Evolutionary conservation across 2,329 filamentous ascomycete species (phyloP).

Genomic region (Orbilia oligospora): DNA sequence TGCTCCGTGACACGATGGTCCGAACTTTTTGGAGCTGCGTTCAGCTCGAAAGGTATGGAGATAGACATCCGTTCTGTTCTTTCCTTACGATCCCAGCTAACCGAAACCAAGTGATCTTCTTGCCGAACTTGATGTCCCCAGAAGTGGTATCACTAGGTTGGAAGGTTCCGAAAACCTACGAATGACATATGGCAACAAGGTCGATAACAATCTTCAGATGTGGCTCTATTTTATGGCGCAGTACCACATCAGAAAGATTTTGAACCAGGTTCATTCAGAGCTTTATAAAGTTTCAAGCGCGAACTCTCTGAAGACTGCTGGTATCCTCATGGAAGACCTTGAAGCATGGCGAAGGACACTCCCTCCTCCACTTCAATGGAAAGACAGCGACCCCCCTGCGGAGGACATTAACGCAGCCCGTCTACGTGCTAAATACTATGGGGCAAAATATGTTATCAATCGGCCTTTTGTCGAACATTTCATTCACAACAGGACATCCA

Average conservation of each 20-base stretch:
- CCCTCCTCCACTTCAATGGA: slow-evolving; percentile 69
- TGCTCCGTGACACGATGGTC: slow-evolving; percentile 75
- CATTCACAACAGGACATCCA: slow-evolving; percentile 70
- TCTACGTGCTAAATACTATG: slow-evolving; percentile 93
- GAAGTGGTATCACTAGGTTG: slow-evolving; percentile 74
- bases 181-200: slow-evolving; percentile 64
- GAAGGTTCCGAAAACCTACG: slow-evolving; percentile 70
- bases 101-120: slow-evolving; percentile 79
- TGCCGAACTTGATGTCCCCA: slow-evolving; percentile 81
- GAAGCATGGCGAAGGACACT: slow-evolving; percentile 63
- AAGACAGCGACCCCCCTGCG: slow-evolving; percentile 79
- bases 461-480: slow-evolving; percentile 79
- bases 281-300: slow-evolving; percentile 66
- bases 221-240: slow-evolving; percentile 73
- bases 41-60: slow-evolving; percentile 85
- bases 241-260: slow-evolving; percentile 75
- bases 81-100: slow-evolving; percentile 57
- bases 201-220: slow-evolving; percentile 66
- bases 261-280: slow-evolving; percentile 75
- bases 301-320: slow-evolving; percentile 63
- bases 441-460: slow-evolving; percentile 89
- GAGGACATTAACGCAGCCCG: slow-evolving; percentile 84
- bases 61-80: not conserved
- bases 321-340: slow-evolving; percentile 65
- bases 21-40: slow-evolving; percentile 94